A percentile compares a stretch with the other conserved stretches of the same genome.
Evolutionary conservation across 176 grass and related monocot genomes (phyloP).

Genomic region (Alloteropsis semialata): DNA sequence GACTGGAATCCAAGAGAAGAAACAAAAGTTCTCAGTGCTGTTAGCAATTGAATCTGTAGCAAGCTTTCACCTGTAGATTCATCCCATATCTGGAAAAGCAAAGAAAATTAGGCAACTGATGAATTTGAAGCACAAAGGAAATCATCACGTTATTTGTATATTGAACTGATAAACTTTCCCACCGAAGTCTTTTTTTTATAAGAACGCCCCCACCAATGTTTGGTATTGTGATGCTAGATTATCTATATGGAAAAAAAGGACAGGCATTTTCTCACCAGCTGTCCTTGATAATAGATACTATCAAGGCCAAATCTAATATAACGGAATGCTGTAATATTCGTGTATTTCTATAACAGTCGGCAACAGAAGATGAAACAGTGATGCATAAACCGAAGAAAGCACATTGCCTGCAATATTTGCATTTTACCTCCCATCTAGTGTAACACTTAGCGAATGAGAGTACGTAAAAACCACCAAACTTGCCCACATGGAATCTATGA

Average conservation of each 20-base stretch:
- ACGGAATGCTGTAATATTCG: not conserved
- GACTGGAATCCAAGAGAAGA: conserved; percentile 84
- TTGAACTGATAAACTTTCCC: not conserved
- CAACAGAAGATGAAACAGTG: not conserved
- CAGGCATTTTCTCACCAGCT: not conserved
- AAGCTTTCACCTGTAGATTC: conserved; percentile 95
- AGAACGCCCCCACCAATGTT: not conserved
- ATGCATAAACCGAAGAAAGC: conserved; percentile 14
- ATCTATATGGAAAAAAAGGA: not conserved
- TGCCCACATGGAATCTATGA: not conserved
- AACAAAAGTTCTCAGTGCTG: conserved; percentile 85
- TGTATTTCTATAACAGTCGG: not conserved
- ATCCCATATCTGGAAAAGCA: conserved; percentile 69
- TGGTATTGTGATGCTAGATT: not conserved
- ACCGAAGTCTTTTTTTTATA: not conserved
- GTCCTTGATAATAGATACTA: not conserved
- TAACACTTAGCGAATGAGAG: conserved; percentile 19
- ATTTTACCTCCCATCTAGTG: not conserved
- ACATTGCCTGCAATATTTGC: not conserved
- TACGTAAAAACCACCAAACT: conserved; percentile 13
- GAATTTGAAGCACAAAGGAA: conserved; percentile 34
- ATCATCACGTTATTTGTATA: not conserved
- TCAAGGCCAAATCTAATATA: not conserved
- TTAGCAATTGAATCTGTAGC: conserved; percentile 88
- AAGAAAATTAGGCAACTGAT: conserved; percentile 31